Conservation (phyloP, 345 rosid genomes). For the Eucalyptus leucophloia region DNA sequence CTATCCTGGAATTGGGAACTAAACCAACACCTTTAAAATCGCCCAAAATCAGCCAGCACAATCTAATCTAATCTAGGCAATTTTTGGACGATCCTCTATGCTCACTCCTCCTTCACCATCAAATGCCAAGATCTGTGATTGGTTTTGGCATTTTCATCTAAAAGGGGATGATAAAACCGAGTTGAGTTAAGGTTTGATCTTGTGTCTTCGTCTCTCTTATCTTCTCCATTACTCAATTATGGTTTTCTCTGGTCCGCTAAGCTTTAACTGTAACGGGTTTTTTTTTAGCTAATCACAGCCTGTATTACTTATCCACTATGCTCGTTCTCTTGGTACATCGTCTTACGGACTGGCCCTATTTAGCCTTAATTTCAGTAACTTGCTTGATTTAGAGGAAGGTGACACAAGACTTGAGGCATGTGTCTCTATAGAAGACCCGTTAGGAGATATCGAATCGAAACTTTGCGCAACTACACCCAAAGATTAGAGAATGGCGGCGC, state of each 20-base stretch:
- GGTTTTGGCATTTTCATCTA: too few species aligned
- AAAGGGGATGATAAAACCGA: too few species aligned
- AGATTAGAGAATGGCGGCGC: background rate
- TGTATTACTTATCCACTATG: background rate
- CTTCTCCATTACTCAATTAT: too few species aligned
- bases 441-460: background rate
- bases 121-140: too few species aligned
- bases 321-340: background rate
- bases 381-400: background rate
- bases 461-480: background rate
- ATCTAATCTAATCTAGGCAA: too few species aligned
- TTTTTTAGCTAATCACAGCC: background rate
- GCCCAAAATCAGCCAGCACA: too few species aligned
- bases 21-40: fast-evolving
- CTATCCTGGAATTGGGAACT: too few species aligned
- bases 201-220: background rate
- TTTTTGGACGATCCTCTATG: too few species aligned
- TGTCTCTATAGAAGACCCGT: background rate
- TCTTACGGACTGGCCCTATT: background rate
- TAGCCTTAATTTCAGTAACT: background rate
- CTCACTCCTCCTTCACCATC: too few species aligned
- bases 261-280: background rate
- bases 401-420: background rate
- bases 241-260: background rate
- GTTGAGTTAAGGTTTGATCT: background rate